These are phyloP conservation scores for Kwoniella shandongensis DNA, from an alignment of 768 basidiomycete genomes.

Conservation along the genomic window DNA sequence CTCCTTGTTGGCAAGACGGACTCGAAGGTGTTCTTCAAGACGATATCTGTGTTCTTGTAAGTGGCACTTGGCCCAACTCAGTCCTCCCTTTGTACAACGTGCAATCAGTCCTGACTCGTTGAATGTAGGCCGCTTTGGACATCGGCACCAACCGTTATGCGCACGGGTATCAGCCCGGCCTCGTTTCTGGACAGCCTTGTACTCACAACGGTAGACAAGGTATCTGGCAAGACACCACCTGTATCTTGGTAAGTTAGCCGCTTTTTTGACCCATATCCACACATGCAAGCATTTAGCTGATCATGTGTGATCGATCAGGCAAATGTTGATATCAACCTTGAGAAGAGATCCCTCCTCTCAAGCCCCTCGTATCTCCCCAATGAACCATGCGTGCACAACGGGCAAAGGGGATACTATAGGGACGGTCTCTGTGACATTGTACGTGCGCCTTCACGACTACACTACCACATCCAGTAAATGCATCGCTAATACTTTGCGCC, in stretches of 20 bases:
- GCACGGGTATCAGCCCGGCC: not conserved
- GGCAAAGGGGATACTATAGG: conserved; percentile 16
- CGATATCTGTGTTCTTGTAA: conserved; percentile 30
- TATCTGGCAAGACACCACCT: conserved; percentile 16
- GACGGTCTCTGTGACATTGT: conserved; percentile 16
- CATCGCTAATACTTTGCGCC: not conserved
- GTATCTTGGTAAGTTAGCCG: conserved; percentile 18
- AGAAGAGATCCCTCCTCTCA: conserved; percentile 10
- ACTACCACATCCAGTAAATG: too few relatives aligned
- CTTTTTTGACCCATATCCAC: not conserved
- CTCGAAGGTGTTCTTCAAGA: conserved; percentile 26
- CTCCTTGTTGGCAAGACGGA: conserved; percentile 32
- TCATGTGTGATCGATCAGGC: not conserved
- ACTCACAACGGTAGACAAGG: conserved; percentile 11
- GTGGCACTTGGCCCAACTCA: not conserved
- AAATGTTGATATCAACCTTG: conserved; percentile 5
- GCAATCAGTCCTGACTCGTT: not conserved
- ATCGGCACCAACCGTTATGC: conserved; percentile 3
- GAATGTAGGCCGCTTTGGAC: conserved; percentile 15
- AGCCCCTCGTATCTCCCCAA: not conserved
- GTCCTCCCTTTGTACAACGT: too few relatives aligned
- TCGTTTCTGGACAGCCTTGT: conserved; percentile 5
- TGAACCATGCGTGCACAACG: conserved; percentile 14
- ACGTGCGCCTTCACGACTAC: not conserved
- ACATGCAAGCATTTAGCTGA: not conserved